A percentile compares a stretch with the other conserved stretches of the same genome.
phyloP scores from a whole-genome alignment of 2,329 filamentous ascomycete species.

The Chaetothyriales sp. region DNA sequence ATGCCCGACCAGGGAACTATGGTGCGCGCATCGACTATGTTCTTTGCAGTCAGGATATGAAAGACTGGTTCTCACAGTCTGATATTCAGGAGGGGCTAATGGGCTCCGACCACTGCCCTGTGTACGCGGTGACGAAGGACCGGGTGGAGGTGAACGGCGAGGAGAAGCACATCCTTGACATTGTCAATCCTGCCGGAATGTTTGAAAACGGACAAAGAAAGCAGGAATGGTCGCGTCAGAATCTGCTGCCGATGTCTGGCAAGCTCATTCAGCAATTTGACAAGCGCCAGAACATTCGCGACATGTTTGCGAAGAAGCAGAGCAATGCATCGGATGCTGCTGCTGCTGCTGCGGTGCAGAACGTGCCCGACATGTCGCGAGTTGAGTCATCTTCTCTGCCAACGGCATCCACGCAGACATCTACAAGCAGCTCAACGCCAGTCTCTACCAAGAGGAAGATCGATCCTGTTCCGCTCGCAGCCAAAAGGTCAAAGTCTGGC shows the following conservation, averaged over 20 bases:
- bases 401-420: neutral
- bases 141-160: conserved; percentile 37
- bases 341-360: neutral
- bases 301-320: conserved; percentile 67
- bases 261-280: conserved; percentile 79
- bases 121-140: conserved; percentile 61
- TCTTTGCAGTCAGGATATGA: conserved; percentile 64
- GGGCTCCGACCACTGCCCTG: conserved; percentile 92
- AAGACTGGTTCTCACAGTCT: conserved; percentile 60
- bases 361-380: neutral
- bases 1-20: conserved; percentile 88
- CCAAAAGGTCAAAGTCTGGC: conserved; percentile 38
- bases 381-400: neutral
- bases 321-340: conserved; percentile 12
- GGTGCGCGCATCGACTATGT: conserved; percentile 90
- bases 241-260: conserved; percentile 60
- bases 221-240: conserved; percentile 50
- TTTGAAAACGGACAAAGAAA: conserved; percentile 53
- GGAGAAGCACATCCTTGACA: conserved; percentile 45
- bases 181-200: conserved; percentile 62
- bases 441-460: conserved; percentile 25
- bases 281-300: conserved; percentile 67
- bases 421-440: conserved; percentile 5
- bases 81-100: conserved; percentile 88
- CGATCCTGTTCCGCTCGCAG: conserved; percentile 19